Base-by-base conservation (phyloP, 306 rosid species). In the Coriaria nepalensis region DNA sequence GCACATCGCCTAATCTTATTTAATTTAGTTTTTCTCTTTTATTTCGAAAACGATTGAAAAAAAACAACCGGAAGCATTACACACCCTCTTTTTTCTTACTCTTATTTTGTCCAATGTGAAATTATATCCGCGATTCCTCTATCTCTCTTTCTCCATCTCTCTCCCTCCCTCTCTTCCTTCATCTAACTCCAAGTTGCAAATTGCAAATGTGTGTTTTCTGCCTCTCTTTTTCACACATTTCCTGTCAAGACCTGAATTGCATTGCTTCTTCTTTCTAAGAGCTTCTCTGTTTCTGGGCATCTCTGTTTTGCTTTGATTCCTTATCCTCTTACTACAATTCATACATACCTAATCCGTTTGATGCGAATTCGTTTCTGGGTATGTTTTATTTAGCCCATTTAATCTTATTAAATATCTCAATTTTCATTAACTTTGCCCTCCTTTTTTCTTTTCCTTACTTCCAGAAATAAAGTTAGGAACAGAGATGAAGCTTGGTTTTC, bases 391-490 rank as follows among this genome's bases (percentile, higher is more conserved):
- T 37, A 51, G 35, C 9, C 9, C 32, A 33, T 61, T 50, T 45
- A 13, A 40, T n/a, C 35, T 43, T 56, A 39, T 53, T 13, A 38
- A 43, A 13, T 11, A 50, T 43, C 11, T 54, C 47, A 35, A 43
- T 9, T 50, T 38, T 4, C 53, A 13, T 11, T 43, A 43, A 50
- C 52, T 15, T n/a, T 47, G 10, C 56, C 55, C 33, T 44, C 53
- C 70, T 41, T 33, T 37, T 52, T 10, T 47, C 35, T 64, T 62
- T 65, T 43, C 37, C 66, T 51, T 55, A 62, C 64, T 69, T 33
- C 83, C 74, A 77, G 63, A 39, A 57, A 10, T 55, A 35, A 13
- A 62, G 62, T 49, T 20, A 51, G 55, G 73, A 45, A 75, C 47
- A 47, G 46, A 59, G 34, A 37, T 70, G 74, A 73, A 53, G 65